Evolutionary conservation across 768 basidiomycete genomes (phyloP), one percentile per base, ranked within the genome.

Genomic region (Podaxis sp.): DNA sequence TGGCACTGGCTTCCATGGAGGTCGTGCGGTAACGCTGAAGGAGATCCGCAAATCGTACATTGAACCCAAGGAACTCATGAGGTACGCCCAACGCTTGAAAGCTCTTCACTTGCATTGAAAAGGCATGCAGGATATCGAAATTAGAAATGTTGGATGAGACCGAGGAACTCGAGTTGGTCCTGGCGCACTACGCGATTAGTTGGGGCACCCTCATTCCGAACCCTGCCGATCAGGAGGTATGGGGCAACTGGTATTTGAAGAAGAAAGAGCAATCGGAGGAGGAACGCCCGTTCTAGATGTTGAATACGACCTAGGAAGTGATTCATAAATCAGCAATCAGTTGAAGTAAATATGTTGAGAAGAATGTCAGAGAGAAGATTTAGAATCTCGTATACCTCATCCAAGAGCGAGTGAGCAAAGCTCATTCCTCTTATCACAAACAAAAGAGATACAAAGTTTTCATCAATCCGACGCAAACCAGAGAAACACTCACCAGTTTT

Each of bases 61-160:
- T 40, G 70, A 72, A 0, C 65, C 61, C 0, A 69, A 74, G 13
- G 92, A 93, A 66, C 77, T 84, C 11, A 79, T 82, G 58, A 79
- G 89, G 90, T 88, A 66, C 54, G 78, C 68, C 40, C 49, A n/a
- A 11, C 58, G 55, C 44, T 28, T 30, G 13, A 58, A 48, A 30
- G 33, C 22, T n/a, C 41, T 49, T 44, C 17, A 26, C 30, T 51
- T 3, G 20, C 38, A 24, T 65, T 26, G 30, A 20, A 2, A 20
- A 50, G 46, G 28, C 55, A 40, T 44, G 55, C 59, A 95, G 95
- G 68, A 89, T 96, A 69, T 83, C 90, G 0, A 78, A 76, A 60
- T 80, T 97, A 15, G 96, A 99, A 71, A 82, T 92, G 74, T 82
- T 99, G 4, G 96, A 99, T 70, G 96, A 99, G 74, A 80, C 95